These are phyloP conservation scores for Lentinula raphanica DNA, from an alignment of 768 basidiomycete genomes.

Conservation along the genomic window DNA sequence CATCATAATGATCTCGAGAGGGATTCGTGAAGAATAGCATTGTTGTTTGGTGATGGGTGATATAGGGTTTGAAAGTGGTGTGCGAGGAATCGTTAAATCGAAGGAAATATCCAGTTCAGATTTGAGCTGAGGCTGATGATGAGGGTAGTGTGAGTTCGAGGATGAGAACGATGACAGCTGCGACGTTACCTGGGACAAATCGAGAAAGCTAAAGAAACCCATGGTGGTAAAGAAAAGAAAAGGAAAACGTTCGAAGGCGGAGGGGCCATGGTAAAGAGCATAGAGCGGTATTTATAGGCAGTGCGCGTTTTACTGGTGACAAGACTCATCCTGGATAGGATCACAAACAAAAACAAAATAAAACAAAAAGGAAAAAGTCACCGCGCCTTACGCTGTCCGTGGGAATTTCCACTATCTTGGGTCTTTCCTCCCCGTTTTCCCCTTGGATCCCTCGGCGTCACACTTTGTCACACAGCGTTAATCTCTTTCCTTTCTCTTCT, in stretches of 20 bases:
- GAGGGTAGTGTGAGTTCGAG: neutral
- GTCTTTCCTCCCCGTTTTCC: neutral
- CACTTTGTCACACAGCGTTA: neutral
- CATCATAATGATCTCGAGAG: neutral
- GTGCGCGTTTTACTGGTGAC: neutral
- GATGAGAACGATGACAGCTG: neutral
- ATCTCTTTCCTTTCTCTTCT: neutral
- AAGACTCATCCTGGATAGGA: neutral
- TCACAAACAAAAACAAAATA: neutral
- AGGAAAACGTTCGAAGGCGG: neutral
- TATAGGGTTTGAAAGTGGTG: neutral
- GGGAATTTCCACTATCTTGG: neutral
- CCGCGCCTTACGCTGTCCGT: neutral
- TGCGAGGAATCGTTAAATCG: neutral
- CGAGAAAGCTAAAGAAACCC: conserved; percentile 1
- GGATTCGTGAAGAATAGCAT: neutral
- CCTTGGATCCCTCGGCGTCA: neutral
- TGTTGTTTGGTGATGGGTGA: neutral
- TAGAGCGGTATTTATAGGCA: conserved; percentile 3
- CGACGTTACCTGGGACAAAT: conserved; percentile 1
- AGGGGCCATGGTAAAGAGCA: neutral
- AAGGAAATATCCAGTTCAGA: neutral
- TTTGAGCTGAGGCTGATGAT: neutral
- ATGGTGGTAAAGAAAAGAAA: neutral
- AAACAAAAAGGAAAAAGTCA: neutral